Percentiles rank a stretch among this genome's conserved stretches.
Conservation (phyloP, 139 green algal species). For the Coelastrella sp. region DNA sequence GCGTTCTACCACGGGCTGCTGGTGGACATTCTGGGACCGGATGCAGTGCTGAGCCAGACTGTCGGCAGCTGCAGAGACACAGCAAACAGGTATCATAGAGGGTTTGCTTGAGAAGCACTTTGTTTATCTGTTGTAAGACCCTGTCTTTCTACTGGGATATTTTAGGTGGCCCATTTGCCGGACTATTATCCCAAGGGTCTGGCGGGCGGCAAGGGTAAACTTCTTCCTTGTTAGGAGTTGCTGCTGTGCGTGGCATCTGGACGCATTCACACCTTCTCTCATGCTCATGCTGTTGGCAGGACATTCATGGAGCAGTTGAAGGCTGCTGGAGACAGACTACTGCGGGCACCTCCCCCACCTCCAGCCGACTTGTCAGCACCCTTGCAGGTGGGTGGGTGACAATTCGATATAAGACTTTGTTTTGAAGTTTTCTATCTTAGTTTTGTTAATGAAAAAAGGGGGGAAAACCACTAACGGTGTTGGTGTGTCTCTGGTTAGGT, state of each 20-base stretch:
- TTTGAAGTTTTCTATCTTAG: not conserved
- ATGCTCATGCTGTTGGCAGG: slow-evolving; percentile 18
- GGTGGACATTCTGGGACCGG: slow-evolving; percentile 46
- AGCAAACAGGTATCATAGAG: slow-evolving; percentile 27
- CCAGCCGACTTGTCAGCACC: slow-evolving; percentile 77
- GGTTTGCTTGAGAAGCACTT: not conserved
- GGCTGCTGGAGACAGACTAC: slow-evolving; percentile 72
- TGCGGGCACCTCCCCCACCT: slow-evolving; percentile 72
- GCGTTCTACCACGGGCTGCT: slow-evolving; percentile 80
- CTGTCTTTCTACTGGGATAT: too few relatives aligned
- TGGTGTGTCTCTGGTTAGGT: not conserved
- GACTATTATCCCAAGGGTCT: too few relatives aligned
- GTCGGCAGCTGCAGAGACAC: slow-evolving; percentile 62
- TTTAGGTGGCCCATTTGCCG: too few relatives aligned
- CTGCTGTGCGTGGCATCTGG: not conserved
- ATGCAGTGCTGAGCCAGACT: slow-evolving; percentile 54
- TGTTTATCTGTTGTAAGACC: not conserved
- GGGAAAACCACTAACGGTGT: not conserved
- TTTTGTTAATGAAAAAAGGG: not conserved
- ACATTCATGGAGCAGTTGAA: slow-evolving; percentile 82
- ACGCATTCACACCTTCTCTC: not conserved
- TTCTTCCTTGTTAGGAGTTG: too few relatives aligned
- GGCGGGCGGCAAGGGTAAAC: too few relatives aligned
- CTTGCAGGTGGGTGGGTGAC: slow-evolving; percentile 57
- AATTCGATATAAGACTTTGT: not conserved